These are phyloP conservation scores for Lentinula lateritia DNA, from an alignment of 768 basidiomycete genomes.

Conservation along the genomic window DNA sequence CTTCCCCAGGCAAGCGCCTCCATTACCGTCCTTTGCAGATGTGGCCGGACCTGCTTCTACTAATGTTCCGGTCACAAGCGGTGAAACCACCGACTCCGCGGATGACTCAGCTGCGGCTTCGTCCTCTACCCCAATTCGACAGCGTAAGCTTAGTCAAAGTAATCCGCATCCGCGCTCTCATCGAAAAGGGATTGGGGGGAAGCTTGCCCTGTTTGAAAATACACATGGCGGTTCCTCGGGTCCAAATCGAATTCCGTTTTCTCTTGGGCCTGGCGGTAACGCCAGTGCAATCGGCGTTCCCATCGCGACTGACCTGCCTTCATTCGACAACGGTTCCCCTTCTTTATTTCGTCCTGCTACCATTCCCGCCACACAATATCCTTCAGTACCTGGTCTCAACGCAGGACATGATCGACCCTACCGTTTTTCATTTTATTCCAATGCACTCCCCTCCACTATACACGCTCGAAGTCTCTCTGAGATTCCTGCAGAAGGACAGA, in stretches of 20 bases:
- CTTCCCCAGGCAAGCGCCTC: not conserved
- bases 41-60: not conserved
- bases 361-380: not conserved
- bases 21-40: not conserved
- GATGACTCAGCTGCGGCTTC: not conserved
- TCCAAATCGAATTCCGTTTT: slow-evolving; percentile 7
- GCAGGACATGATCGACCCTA: slow-evolving; percentile 84
- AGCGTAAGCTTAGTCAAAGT: slow-evolving; percentile 85
- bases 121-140: slow-evolving; percentile 35
- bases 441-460: slow-evolving; percentile 85
- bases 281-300: not conserved
- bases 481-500: slow-evolving; percentile 89
- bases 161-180: slow-evolving; percentile 59
- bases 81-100: slow-evolving; percentile 4
- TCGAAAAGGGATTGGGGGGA: slow-evolving; percentile 63
- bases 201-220: slow-evolving; percentile 87
- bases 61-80: not conserved
- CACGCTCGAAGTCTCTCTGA: slow-evolving; percentile 92
- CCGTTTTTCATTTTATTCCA: slow-evolving; percentile 98
- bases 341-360: slow-evolving; percentile 2
- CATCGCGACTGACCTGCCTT: not conserved
- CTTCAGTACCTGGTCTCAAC: slow-evolving; percentile 20
- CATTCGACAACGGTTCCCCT: not conserved
- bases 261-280: slow-evolving; percentile 4
- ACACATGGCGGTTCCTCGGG: slow-evolving; percentile 25